A percentile compares a stretch with the other conserved stretches of the same genome.
Conservation (phyloP, 768 basidiomycete genomes). For the Boletus pseudopeckii region DNA sequence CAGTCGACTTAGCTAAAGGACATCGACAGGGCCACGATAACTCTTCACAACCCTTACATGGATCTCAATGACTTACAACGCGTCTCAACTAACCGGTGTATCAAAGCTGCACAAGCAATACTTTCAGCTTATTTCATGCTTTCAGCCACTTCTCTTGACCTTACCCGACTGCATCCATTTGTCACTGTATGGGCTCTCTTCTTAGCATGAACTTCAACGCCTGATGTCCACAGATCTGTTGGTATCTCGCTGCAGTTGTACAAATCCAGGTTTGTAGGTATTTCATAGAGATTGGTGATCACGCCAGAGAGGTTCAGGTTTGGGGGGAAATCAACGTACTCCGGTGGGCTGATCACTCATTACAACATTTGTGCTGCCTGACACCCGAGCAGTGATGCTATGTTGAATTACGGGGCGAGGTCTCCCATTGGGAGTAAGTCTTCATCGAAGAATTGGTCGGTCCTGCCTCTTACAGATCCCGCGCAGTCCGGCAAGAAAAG, state of each 20-base stretch:
- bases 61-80: conserved; percentile 67
- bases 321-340: conserved; percentile 89
- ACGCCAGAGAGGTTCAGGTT: conserved; percentile 66
- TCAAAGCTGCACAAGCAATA: conserved; percentile 72
- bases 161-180: conserved; percentile 77
- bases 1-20: conserved; percentile 8
- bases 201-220: conserved; percentile 3
- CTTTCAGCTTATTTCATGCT: conserved; percentile 72
- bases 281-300: conserved; percentile 78
- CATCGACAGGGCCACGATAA: conserved; percentile 70
- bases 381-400: conserved; percentile 57
- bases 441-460: background rate
- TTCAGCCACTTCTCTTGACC: conserved; percentile 79
- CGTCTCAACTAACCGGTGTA: conserved; percentile 65
- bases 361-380: conserved; percentile 3
- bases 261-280: conserved; percentile 85
- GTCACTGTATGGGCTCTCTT: conserved; percentile 56
- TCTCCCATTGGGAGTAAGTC: conserved; percentile 81
- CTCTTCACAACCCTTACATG: conserved; percentile 80
- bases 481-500: conserved; percentile 74
- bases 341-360: conserved; percentile 43
- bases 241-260: conserved; percentile 87
- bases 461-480: conserved; percentile 6
- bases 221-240: conserved; percentile 61
- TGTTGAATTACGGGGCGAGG: conserved; percentile 75